phyloP scores from a whole-genome alignment of 148 eudicot genomes.

The Heliamphora exappendiculata region DNA sequence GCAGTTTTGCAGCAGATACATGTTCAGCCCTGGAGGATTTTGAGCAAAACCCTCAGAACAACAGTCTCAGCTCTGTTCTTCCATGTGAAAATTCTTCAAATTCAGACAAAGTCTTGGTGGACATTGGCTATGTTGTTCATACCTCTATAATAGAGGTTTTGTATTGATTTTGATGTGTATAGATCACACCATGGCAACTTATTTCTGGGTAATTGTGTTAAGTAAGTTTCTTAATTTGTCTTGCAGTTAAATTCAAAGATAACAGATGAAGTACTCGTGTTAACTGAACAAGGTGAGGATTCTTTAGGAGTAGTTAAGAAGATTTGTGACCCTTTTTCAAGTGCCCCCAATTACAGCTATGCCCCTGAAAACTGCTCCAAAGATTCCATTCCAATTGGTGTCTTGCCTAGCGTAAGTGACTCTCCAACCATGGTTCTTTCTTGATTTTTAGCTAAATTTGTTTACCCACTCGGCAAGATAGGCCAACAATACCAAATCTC shows the following conservation, averaged over 20 bases:
- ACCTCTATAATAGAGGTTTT: conserved; percentile 44
- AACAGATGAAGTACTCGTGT: conserved; percentile 16
- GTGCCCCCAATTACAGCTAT: conserved; percentile 47
- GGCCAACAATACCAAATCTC: no score
- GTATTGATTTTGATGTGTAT: background rate
- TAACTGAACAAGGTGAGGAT: conserved; percentile 16
- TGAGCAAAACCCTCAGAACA: conserved; percentile 35
- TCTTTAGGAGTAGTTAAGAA: conserved; percentile 15
- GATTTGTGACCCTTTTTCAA: conserved; percentile 67
- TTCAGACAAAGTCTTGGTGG: conserved; percentile 30
- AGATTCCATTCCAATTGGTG: conserved; percentile 47
- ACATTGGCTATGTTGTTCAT: conserved; percentile 44
- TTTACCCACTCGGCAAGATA: no score
- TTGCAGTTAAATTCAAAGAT: conserved; percentile 53
- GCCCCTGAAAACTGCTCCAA: conserved; percentile 41
- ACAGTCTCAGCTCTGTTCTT: conserved; percentile 37
- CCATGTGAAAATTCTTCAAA: conserved; percentile 36
- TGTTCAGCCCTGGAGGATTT: conserved; percentile 55
- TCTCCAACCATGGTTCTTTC: background rate
- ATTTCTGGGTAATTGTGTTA: background rate
- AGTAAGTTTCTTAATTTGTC: background rate
- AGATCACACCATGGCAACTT: background rate
- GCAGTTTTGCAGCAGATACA: conserved; percentile 74
- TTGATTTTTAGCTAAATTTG: no score
- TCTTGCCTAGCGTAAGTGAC: conserved; percentile 51